Evolutionary conservation across 2,329 filamentous ascomycete species (phyloP), one percentile per base, ranked within the genome.

Genomic region (Paecilomyces dactylethromorphus): DNA sequence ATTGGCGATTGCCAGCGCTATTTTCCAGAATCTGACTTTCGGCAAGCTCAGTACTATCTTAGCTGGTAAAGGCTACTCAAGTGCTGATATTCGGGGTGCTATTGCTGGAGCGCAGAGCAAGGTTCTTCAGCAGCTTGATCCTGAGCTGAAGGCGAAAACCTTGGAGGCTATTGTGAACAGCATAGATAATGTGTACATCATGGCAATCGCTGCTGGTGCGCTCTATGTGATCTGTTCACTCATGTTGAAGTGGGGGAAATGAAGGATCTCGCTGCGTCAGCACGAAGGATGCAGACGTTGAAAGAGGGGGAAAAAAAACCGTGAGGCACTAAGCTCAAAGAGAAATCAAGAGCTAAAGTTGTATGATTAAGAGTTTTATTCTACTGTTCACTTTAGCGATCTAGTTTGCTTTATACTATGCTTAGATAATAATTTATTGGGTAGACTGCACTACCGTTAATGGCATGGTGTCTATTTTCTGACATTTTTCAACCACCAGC

Each of bases 11-110:
- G 71, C 74, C 3, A 76, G 74, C 50, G 66, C 65, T 0, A 67
- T 76, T 15, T 79, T 76, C 66, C 64, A 77, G 39, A 77, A 76
- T 54, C 61, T 66, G 15, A 64, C 68, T 0, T 63, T 70, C 52
- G 62, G 64, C 1, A 62, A 62, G 0, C 71, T 78, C 11, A 18
- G 56, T 0, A 45, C 2, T 3, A 62, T 68, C 6, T 54, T 75
- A 1, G 66, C 63, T 2, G 66, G 67, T 10, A 57, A 65, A 1
- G 68, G 69, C 0, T 70, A 62, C 53, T 61, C 66, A 0, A 50
- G 62, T 3, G 18, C 58, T 13, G 65, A 75, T 5, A 72, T 77
- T 7, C 59, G 61, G 18, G 63, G 57, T 21, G 69, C 67, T 2
- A 65, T 75, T 15, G 68, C 70, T 0, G 72, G 72, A 7, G 62